Evolutionary conservation across 805 yeast species (phyloP), one percentile per base, ranked within the genome.

Genomic region (Lipomyces yamanashiensis): DNA sequence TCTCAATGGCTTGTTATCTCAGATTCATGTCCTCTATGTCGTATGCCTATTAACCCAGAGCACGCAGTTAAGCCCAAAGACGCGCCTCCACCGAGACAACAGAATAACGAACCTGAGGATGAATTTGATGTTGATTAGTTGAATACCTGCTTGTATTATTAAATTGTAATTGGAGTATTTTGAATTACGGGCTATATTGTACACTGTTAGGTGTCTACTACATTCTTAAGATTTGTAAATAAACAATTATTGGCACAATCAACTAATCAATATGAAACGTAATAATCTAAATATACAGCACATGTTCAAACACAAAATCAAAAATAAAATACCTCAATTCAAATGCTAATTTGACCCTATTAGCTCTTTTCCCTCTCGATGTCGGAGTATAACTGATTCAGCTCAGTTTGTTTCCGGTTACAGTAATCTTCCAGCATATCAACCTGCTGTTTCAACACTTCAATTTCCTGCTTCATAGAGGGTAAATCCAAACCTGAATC

Each of bases 391-490:
- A 89, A 76, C 8, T 78, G 76, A 13, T 73, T 76, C 69, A 90
- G 81, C 74, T 91, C 96, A 19, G 72, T 71, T 73, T 84, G 84
- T 77, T 88, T 89, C 53, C 79, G 79, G 47, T 76, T 76, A 71
- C 89, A 80, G 71, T 88, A 92, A 62, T 83, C 86, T 74, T 89
- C 88, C 70, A 95, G 80, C 19, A 86, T 84, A 50, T 77, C 78
- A 1, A 92, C 90, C 75, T 95, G 98, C 69, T 83, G 84, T 71
- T 88, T 90, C 66, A 93, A 87, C 92, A 71, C 80, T 79, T 81
- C 80, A 12, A 90, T 80, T 33, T 84, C 87, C 37, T 79, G 79
- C 53, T 85, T 84, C 79, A 70, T 72, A 71, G 49, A 74, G 66
- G 68, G 55, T 44, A 69, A 59, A 49, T 70, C 63, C 40, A 54